phyloP scores from a whole-genome alignment of 2,329 filamentous ascomycete species.

The Ceratocystis alfenasii region DNA sequence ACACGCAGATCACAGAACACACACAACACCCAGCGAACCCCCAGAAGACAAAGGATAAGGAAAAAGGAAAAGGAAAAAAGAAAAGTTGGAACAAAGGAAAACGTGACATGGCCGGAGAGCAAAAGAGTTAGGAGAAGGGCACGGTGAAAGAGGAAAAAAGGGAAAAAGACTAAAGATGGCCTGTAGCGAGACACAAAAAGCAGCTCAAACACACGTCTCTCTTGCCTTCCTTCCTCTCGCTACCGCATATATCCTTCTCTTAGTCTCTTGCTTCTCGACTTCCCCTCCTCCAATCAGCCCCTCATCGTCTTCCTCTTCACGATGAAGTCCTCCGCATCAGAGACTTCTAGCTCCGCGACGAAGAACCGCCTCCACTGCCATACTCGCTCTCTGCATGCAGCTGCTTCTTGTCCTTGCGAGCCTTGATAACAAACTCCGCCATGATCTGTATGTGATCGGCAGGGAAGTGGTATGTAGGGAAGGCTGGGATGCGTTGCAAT shows the following conservation, averaged over 20 bases:
- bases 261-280: not conserved
- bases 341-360: conserved; percentile 9
- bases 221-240: not conserved
- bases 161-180: not conserved
- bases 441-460: conserved; percentile 84
- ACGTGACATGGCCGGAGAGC: not conserved
- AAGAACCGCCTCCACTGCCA: conserved; percentile 29
- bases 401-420: conserved; percentile 68
- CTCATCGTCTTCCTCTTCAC: not conserved
- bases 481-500: conserved; percentile 74
- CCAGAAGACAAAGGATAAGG: not conserved
- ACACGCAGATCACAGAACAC: not conserved
- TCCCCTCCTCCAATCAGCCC: not conserved
- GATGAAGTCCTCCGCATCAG: not conserved
- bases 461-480: conserved; percentile 89
- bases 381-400: conserved; percentile 48
- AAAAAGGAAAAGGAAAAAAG: conserved; percentile 1
- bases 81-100: not conserved
- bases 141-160: not conserved
- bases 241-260: not conserved
- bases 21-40: conserved; percentile 3
- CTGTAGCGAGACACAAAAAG: not conserved
- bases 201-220: not conserved
- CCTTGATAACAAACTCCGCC: conserved; percentile 81
- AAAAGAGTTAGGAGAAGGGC: not conserved